These are phyloP conservation scores for Trichosporon sp. DNA, from an alignment of 1,284 basidiomycete species.

Conservation along the genomic window DNA sequence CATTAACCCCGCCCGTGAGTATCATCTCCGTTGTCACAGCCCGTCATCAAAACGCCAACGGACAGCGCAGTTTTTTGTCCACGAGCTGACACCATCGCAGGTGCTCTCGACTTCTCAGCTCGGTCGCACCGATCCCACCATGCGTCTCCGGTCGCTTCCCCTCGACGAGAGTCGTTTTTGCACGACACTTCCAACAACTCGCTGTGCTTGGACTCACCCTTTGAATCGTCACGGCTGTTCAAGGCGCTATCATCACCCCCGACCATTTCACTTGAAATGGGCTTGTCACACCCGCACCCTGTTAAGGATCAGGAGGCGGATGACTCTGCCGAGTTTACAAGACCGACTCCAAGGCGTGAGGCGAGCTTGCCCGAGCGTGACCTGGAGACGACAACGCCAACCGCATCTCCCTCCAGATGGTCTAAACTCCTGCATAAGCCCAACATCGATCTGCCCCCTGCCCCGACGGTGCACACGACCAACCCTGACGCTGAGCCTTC, in stretches of 20 bases:
- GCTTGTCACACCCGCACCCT: background rate
- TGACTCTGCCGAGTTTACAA: background rate
- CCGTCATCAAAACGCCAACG: background rate
- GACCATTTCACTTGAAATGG: background rate
- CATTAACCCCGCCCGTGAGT: slow-evolving; percentile 13
- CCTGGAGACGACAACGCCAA: background rate
- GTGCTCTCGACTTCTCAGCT: slow-evolving; percentile 5
- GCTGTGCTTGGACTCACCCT: background rate
- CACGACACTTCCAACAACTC: slow-evolving; percentile 1
- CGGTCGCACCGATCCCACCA: background rate
- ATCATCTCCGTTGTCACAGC: background rate
- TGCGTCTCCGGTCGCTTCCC: background rate
- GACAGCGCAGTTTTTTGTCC: background rate
- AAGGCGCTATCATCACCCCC: slow-evolving; percentile 3
- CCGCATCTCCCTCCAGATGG: background rate
- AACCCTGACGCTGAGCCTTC: background rate
- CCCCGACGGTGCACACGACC: background rate
- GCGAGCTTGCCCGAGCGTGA: background rate
- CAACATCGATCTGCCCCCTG: background rate
- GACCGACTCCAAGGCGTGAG: background rate
- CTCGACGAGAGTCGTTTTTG: background rate
- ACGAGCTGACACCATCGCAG: background rate
- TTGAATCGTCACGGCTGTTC: background rate
- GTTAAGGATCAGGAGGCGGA: background rate
- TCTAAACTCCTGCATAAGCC: background rate